Evolutionary conservation across 257 asterid species (phyloP).

Genomic region (Misopates orontium): DNA sequence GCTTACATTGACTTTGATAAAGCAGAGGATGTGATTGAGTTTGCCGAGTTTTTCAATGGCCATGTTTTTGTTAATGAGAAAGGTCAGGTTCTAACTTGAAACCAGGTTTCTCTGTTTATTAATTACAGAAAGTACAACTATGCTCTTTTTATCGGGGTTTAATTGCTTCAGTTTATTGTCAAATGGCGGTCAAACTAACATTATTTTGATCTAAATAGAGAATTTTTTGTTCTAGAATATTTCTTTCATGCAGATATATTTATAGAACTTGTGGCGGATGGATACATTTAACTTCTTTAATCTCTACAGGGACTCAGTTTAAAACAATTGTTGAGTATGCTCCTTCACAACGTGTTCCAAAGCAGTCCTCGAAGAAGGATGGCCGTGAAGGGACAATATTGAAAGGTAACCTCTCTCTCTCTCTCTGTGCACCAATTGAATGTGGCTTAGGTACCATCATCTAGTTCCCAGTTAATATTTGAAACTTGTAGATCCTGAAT

Average conservation of each 20-base stretch:
- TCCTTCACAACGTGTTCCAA: constrained; percentile 96
- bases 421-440: constrained; percentile 26
- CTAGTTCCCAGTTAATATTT: constrained; percentile 34
- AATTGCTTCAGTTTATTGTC: constrained; percentile 15
- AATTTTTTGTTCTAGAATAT: background rate
- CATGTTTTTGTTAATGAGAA: constrained; percentile 95
- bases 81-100: constrained; percentile 49
- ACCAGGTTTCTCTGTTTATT: background rate
- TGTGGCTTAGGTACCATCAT: constrained; percentile 27
- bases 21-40: constrained; percentile 88
- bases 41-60: constrained; percentile 87
- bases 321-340: constrained; percentile 90
- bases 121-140: background rate
- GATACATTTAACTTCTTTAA: constrained; percentile 15
- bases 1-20: constrained; percentile 75
- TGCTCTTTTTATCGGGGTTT: constrained; percentile 7
- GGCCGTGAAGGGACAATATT: constrained; percentile 92
- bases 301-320: constrained; percentile 76
- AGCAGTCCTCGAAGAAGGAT: constrained; percentile 85
- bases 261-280: background rate
- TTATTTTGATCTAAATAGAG: constrained; percentile 16
- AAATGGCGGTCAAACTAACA: background rate
- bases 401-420: constrained; percentile 56
- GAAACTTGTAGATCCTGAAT: constrained; percentile 90
- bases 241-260: constrained; percentile 3